Percentiles rank a stretch among this genome's conserved stretches.
phyloP scores from a whole-genome alignment of 169 alveolate genomes.

The Plasmodium cynomolgi region DNA sequence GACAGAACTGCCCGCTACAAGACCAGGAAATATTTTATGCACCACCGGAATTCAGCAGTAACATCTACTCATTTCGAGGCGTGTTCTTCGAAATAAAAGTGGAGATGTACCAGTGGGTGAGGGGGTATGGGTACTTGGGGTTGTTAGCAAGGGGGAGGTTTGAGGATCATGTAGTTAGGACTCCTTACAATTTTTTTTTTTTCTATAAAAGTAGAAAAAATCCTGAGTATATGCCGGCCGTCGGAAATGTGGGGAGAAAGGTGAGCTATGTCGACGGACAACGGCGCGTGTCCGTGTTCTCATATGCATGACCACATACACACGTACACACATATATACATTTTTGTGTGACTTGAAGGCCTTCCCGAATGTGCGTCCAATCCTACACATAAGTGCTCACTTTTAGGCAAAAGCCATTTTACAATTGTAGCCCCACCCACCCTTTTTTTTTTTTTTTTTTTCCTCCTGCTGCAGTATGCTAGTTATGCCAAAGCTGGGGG shows the following conservation, averaged over 20 bases:
- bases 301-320: not conserved
- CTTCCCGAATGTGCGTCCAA: not conserved
- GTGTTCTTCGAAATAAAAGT: constrained; percentile 83
- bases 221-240: constrained; percentile 52
- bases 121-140: constrained; percentile 61
- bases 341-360: not conserved
- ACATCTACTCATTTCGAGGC: constrained; percentile 84
- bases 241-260: constrained; percentile 56
- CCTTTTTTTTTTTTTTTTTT: not conserved
- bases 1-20: constrained; percentile 81
- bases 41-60: constrained; percentile 84
- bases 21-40: constrained; percentile 78
- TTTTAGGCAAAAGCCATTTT: not conserved
- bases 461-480: constrained; percentile 71
- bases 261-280: not conserved
- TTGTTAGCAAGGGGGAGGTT: constrained; percentile 50
- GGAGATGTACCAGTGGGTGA: constrained; percentile 86
- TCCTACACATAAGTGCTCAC: not conserved
- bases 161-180: constrained; percentile 66
- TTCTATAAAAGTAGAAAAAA: constrained; percentile 41
- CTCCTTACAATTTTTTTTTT: constrained; percentile 61
- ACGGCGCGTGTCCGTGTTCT: not conserved
- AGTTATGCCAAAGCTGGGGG: constrained; percentile 69
- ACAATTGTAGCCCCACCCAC: not conserved
- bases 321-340: constrained; percentile 3